A percentile compares a stretch with the other conserved stretches of the same genome.
phyloP scores from a whole-genome alignment of 164 flowering plant species.

The Magnolia changhungtana region DNA sequence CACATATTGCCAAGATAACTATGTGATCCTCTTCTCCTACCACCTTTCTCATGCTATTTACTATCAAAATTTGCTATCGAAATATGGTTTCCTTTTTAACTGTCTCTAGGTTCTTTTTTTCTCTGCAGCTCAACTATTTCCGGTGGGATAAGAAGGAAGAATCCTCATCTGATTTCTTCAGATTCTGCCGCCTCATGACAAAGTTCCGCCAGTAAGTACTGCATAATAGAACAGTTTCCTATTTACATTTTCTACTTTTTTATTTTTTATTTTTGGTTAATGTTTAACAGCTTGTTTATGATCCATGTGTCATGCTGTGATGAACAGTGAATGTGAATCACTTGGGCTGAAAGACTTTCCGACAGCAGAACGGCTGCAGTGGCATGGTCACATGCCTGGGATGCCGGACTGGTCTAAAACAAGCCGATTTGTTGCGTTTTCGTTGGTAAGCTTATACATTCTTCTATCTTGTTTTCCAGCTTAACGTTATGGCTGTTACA shows the following conservation, averaged over 20 bases:
- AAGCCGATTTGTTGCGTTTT: slow-evolving; percentile 84
- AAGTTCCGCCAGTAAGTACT: slow-evolving; percentile 62
- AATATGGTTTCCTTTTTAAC: not conserved
- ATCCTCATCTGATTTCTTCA: slow-evolving; percentile 64
- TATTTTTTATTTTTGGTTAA: not conserved
- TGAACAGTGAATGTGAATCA: slow-evolving; percentile 77
- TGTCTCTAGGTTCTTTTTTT: not conserved
- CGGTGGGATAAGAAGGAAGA: slow-evolving; percentile 91
- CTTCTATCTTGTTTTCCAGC: not conserved
- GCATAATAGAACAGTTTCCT: not conserved
- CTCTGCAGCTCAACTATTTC: slow-evolving; percentile 82
- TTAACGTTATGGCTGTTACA: not conserved
- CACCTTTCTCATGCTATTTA: not conserved
- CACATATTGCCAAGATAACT: slow-evolving; percentile 91
- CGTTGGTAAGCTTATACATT: slow-evolving; percentile 52
- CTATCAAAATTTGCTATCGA: not conserved
- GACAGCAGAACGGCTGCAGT: slow-evolving; percentile 77
- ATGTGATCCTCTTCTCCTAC: slow-evolving; percentile 39
- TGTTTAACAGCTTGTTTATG: not conserved
- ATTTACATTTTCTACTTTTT: not conserved
- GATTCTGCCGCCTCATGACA: slow-evolving; percentile 81
- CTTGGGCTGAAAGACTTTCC: slow-evolving; percentile 81
- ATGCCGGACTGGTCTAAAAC: slow-evolving; percentile 82
- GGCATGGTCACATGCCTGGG: slow-evolving; percentile 81
- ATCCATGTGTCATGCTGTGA: not conserved